Conservation (phyloP, 805 yeast species). For the Yamadazyma tumulicola region DNA sequence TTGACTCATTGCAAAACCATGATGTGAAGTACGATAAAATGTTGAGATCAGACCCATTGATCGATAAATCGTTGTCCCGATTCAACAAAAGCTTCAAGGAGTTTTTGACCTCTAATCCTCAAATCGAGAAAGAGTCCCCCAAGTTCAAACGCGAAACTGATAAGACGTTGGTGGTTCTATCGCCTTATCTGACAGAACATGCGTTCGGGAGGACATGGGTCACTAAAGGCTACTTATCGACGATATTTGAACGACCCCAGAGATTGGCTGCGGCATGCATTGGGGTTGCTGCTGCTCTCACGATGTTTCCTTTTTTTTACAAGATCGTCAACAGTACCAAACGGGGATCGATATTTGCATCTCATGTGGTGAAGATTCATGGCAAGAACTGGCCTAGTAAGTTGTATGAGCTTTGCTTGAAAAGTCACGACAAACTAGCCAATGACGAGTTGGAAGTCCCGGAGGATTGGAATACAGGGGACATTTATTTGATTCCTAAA, state of each 20-base stretch:
- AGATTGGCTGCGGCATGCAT: slow-evolving; percentile 71
- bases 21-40: slow-evolving; percentile 22
- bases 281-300: slow-evolving; percentile 72
- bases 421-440: slow-evolving; percentile 52
- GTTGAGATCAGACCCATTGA: slow-evolving; percentile 31
- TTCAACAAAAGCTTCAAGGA: slow-evolving; percentile 43
- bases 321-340: slow-evolving; percentile 45
- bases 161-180: slow-evolving; percentile 57
- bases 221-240: slow-evolving; percentile 56
- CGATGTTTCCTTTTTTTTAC: slow-evolving; percentile 62
- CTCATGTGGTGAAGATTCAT: slow-evolving; percentile 68
- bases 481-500: slow-evolving; percentile 65
- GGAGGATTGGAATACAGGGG: slow-evolving; percentile 78
- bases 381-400: slow-evolving; percentile 70
- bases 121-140: slow-evolving; percentile 38
- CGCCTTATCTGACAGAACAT: slow-evolving; percentile 71
- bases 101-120: slow-evolving; percentile 41
- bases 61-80: slow-evolving; percentile 31
- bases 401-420: slow-evolving; percentile 54
- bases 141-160: slow-evolving; percentile 32
- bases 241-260: slow-evolving; percentile 83
- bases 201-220: slow-evolving; percentile 77
- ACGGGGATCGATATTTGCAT: slow-evolving; percentile 46
- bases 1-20: slow-evolving; percentile 1
- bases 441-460: slow-evolving; percentile 69